phyloP scores from a whole-genome alignment of 2,329 filamentous ascomycete genomes.

The Microdochium bolleyi region DNA sequence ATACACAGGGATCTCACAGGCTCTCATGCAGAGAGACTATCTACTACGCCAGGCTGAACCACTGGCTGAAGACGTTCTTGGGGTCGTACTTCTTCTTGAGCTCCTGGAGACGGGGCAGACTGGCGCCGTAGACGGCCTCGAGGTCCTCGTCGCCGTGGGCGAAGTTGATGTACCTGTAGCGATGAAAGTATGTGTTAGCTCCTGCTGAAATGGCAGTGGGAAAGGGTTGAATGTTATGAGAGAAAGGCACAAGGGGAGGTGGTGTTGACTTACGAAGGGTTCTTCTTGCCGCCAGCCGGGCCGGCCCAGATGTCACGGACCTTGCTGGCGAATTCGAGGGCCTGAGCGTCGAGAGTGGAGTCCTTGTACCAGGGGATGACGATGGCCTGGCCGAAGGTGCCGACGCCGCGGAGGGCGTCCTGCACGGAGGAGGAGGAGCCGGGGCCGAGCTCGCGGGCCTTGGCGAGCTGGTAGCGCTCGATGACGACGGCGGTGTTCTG shows the following conservation, averaged over 20 bases:
- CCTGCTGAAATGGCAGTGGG: not conserved
- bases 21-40: too few species aligned
- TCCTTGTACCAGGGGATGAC: conserved; percentile 30
- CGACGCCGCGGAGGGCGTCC: conserved; percentile 7
- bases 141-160: conserved; percentile 21
- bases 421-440: conserved; percentile 22
- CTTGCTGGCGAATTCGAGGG: conserved; percentile 20
- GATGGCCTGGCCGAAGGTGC: conserved; percentile 16
- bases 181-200: not conserved
- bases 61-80: conserved; percentile 16
- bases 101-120: conserved; percentile 12
- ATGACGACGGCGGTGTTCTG: conserved; percentile 23
- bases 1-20: too few species aligned
- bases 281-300: conserved; percentile 7
- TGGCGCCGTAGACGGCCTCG: conserved; percentile 14
- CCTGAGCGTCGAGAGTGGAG: conserved; percentile 21
- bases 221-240: not conserved
- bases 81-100: conserved; percentile 20
- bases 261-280: conserved; percentile 11
- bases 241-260: not conserved
- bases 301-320: conserved; percentile 19
- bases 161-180: conserved; percentile 21
- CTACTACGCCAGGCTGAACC: conserved; percentile 13
- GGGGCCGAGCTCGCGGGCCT: conserved; percentile 12
- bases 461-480: conserved; percentile 26